These are phyloP conservation scores for Sonneratia caseolaris DNA, from an alignment of 345 rosid genomes.

Conservation along the genomic window DNA sequence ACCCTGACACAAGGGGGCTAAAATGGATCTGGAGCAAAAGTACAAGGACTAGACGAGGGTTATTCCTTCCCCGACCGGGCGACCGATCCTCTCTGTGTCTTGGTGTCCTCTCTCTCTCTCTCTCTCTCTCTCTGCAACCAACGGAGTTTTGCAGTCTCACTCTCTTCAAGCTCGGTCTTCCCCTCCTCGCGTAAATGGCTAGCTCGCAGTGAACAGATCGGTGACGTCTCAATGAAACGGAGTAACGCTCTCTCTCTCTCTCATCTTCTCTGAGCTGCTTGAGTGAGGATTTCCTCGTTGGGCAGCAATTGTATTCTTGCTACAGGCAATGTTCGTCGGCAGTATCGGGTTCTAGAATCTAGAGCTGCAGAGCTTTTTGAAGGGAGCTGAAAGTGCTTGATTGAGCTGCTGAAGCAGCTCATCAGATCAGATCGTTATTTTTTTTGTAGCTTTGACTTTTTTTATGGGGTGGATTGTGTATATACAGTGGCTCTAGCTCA, in stretches of 20 bases:
- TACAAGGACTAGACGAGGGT: not conserved
- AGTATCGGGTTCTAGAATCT: not conserved
- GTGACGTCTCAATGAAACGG: not conserved
- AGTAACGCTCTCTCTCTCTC: not conserved
- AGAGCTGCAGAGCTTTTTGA: not conserved
- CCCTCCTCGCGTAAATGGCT: not conserved
- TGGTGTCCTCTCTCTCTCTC: not conserved
- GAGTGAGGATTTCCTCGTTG: not conserved
- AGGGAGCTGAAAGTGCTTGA: not conserved
- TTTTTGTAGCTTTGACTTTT: not conserved
- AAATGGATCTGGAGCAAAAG: not conserved
- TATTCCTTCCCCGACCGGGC: not conserved
- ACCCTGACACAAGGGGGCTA: not conserved
- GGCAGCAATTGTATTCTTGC: not conserved
- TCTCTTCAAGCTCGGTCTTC: not conserved
- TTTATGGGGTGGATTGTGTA: not conserved
- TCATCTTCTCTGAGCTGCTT: not conserved
- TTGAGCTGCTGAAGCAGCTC: not conserved
- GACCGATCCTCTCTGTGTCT: not conserved
- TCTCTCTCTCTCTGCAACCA: not conserved
- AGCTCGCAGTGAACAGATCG: not conserved
- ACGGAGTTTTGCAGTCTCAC: not conserved
- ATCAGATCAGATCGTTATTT: not conserved
- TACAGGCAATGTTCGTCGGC: not conserved
- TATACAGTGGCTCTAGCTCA: not conserved